A percentile compares a stretch with the other conserved stretches of the same genome.
Evolutionary conservation across 1,139 yeast species (phyloP).

Genomic region (Scheffersomyces titani): DNA sequence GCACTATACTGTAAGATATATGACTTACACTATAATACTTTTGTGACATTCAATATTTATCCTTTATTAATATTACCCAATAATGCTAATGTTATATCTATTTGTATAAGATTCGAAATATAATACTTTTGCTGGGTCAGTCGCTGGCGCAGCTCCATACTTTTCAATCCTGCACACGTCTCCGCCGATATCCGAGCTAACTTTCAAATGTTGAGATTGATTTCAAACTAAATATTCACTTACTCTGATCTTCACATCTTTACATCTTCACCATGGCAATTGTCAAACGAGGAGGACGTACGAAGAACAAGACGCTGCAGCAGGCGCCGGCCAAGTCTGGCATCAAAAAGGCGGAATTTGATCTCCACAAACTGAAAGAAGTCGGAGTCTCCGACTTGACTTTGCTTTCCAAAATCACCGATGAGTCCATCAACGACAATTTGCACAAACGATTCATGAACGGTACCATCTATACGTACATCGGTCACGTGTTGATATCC

Average conservation of each 20-base stretch:
- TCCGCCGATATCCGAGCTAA: not conserved
- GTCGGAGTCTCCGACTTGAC: conserved; percentile 98
- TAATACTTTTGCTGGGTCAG: not conserved
- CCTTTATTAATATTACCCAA: too few species aligned
- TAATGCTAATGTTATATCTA: not conserved
- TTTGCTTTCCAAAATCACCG: conserved; percentile 81
- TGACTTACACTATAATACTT: not conserved
- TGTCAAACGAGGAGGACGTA: conserved; percentile 73
- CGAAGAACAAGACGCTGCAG: conserved; percentile 54
- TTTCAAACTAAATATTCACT: not conserved
- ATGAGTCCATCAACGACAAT: conserved; percentile 91
- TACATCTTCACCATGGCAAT: conserved; percentile 55
- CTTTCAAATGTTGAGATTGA: not conserved
- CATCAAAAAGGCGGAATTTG: conserved; percentile 91
- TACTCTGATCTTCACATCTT: not conserved
- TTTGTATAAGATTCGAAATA: too few species aligned
- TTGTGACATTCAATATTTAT: not conserved
- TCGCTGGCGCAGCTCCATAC: not conserved
- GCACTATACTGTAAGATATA: not conserved
- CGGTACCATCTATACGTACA: conserved; percentile 85
- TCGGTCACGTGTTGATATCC: conserved; percentile 87
- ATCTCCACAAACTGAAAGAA: conserved; percentile 84
- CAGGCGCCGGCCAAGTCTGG: conserved; percentile 59
- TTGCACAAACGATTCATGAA: conserved; percentile 86
- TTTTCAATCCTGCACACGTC: not conserved